Evolutionary conservation across 306 rosid genomes (phyloP), one percentile per base, ranked within the genome.

Genomic region (Inga laurina): DNA sequence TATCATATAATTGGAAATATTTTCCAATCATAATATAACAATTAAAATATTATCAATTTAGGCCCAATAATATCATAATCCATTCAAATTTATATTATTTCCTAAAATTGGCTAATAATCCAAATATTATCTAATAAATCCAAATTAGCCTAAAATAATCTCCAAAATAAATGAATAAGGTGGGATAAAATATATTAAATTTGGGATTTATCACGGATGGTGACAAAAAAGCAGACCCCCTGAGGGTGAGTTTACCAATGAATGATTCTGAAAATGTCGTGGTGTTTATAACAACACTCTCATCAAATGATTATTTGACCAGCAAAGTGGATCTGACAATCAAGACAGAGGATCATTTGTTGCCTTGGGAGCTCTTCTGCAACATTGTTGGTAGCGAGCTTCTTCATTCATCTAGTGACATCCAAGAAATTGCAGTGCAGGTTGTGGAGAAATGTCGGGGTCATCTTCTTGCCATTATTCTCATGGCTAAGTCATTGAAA

Each of bases 291-390:
- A 76, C 51, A 27, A 27, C 61, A 15, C 30, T 7, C 51, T 51
- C 64, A n/a, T 5, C 39, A 10, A 56, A 62, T 24, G 4, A 27
- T 16, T 51, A 64, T 13, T 59, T 27, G 1, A 8, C 4, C 14
- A 1, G 0, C 30, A 8, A 5, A 1, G 37, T 64, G 32, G 61
- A 77, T 43, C 11, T 77, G n/a, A 24, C 6, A 14, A 62, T 77
- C 59, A 43, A 41, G 12, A 64, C 43, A 64, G 11, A 44, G 72
- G 81, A 77, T 45, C 81, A 77, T 62, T 18, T 62, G 30, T 30
- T 77, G 71, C 54, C 81, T 0, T 77, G 81, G 73, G 45, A 61
- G 5, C 3, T 77, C 19, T 77, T 77, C 8, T 64, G 73, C 61
- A 64, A 12, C 19, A 43, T 14, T 14, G 81, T 62, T 1, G 81